Conservation (phyloP, 78 protist species). For the Dictyostelium intermedium region DNA sequence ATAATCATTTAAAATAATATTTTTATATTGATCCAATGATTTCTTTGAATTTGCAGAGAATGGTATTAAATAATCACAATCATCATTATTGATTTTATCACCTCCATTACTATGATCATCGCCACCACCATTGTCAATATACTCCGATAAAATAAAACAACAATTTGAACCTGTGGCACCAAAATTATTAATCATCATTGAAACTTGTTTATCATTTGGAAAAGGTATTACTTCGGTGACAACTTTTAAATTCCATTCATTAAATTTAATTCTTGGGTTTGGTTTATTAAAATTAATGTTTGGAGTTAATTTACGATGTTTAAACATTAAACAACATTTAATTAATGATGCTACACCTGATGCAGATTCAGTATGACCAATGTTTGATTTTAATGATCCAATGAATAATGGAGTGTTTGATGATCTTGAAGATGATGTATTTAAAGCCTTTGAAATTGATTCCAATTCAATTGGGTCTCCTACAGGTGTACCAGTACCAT, state of each 20-base stretch:
- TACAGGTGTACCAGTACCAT: constrained; percentile 69
- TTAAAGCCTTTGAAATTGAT: constrained; percentile 2
- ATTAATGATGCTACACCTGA: constrained; percentile 12
- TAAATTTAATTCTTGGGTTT: constrained; percentile 3
- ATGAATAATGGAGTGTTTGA: neutral
- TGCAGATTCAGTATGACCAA: constrained; percentile 46
- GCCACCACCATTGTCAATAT: neutral
- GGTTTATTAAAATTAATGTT: constrained; percentile 3
- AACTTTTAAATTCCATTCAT: constrained; percentile 35
- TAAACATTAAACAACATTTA: constrained; percentile 20
- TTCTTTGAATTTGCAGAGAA: neutral
- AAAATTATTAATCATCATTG: constrained; percentile 7
- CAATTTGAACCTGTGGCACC: constrained; percentile 41
- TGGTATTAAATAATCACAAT: neutral
- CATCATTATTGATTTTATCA: no score
- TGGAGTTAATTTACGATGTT: constrained; percentile 4
- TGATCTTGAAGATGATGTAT: neutral
- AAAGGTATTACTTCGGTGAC: neutral
- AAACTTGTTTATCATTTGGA: neutral
- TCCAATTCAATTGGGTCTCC: constrained; percentile 21
- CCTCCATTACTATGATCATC: neutral
- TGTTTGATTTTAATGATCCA: constrained; percentile 42
- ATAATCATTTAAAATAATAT: neutral
- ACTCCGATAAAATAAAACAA: constrained; percentile 21
- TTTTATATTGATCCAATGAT: neutral